phyloP scores from a whole-genome alignment of 2,329 filamentous ascomycete species.

The Malbranchea cinnamomea region DNA sequence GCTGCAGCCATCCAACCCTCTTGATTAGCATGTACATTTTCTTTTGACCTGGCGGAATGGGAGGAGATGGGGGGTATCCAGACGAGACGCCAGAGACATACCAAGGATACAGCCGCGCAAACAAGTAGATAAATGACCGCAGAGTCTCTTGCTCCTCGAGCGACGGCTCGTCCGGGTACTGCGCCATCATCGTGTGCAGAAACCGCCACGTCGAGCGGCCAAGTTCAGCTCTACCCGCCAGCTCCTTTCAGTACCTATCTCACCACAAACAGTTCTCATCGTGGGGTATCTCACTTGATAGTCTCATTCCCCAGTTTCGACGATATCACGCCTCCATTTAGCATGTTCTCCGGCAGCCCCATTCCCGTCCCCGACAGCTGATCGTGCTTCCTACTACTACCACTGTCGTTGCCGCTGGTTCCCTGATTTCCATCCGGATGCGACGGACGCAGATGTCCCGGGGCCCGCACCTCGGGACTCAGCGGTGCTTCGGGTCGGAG shows the following conservation, averaged over 20 bases:
- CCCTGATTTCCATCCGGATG: slow-evolving; percentile 12
- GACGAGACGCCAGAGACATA: slow-evolving; percentile 15
- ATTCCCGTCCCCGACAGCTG: not conserved
- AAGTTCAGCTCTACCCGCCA: slow-evolving; percentile 39
- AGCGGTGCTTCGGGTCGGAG: slow-evolving; percentile 22
- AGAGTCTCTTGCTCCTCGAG: slow-evolving; percentile 45
- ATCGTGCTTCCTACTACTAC: not conserved
- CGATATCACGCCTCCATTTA: slow-evolving; percentile 32
- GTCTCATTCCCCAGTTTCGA: slow-evolving; percentile 35
- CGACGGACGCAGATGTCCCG: slow-evolving; percentile 24
- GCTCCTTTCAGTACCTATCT: slow-evolving; percentile 1
- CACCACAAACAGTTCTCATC: slow-evolving; percentile 1
- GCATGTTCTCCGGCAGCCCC: slow-evolving; percentile 20
- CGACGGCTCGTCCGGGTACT: slow-evolving; percentile 48
- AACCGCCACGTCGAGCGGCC: slow-evolving; percentile 52
- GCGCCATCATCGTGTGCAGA: slow-evolving; percentile 51
- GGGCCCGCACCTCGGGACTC: slow-evolving; percentile 25
- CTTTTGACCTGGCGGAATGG: slow-evolving; percentile 1
- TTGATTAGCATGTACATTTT: not conserved
- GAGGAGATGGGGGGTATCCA: not conserved
- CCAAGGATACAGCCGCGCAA: slow-evolving; percentile 51
- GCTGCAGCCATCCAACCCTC: slow-evolving; percentile 18
- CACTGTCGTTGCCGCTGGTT: no score
- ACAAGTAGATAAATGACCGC: slow-evolving; percentile 46
- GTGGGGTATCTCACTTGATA: slow-evolving; percentile 24